Percentiles rank a stretch among this genome's conserved stretches.
These are phyloP conservation scores for Friedmanniomyces simplex DNA, from an alignment of 495 filamentous ascomycete genomes.

Conservation along the genomic window DNA sequence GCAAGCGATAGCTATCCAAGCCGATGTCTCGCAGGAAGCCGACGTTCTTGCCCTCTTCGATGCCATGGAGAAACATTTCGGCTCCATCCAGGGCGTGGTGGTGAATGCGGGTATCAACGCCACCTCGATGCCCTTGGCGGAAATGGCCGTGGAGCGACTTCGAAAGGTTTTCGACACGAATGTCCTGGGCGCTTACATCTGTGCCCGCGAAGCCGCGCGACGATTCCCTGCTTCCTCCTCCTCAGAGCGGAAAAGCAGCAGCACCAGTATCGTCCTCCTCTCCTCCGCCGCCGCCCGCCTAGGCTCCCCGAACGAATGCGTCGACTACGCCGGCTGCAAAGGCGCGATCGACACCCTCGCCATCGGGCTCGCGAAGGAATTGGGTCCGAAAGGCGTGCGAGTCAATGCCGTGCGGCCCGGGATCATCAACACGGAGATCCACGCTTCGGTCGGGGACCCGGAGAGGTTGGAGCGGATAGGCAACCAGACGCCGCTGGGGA, in stretches of 20 bases:
- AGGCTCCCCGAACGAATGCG: slow-evolving; percentile 12
- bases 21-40: slow-evolving; percentile 8
- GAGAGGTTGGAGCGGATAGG: slow-evolving; percentile 1
- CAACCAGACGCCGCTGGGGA: slow-evolving; percentile 2
- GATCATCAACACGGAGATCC: slow-evolving; percentile 14
- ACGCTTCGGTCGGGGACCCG: slow-evolving; percentile 8
- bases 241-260: background rate
- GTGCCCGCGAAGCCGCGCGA: background rate
- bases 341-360: slow-evolving; percentile 12
- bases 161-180: slow-evolving; percentile 13
- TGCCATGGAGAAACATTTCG: slow-evolving; percentile 6
- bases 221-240: background rate
- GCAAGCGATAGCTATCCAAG: slow-evolving; percentile 1
- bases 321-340: slow-evolving; percentile 16
- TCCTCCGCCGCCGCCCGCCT: slow-evolving; percentile 11
- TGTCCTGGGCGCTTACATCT: slow-evolving; percentile 12
- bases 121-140: slow-evolving; percentile 2
- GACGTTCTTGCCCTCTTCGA: slow-evolving; percentile 10
- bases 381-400: slow-evolving; percentile 7
- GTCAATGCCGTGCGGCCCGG: slow-evolving; percentile 14
- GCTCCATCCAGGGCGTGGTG: slow-evolving; percentile 9
- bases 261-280: slow-evolving; percentile 13
- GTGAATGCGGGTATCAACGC: slow-evolving; percentile 16
- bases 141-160: slow-evolving; percentile 3
- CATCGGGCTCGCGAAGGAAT: slow-evolving; percentile 10